Evolutionary conservation across 768 basidiomycete genomes (phyloP).

Genomic region (Podaxis pistillaris): DNA sequence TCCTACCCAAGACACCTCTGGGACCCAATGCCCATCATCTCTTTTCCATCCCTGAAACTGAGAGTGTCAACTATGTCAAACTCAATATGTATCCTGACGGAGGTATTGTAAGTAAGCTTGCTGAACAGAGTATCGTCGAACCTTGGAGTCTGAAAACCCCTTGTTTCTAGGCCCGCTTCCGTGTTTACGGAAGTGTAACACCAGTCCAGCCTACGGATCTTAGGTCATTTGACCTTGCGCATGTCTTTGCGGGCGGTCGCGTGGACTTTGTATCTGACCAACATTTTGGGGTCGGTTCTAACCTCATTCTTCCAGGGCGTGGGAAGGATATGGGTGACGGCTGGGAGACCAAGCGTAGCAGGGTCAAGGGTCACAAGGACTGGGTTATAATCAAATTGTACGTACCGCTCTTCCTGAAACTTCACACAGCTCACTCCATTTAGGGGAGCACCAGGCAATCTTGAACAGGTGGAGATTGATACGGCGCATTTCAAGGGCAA

Average conservation of each 20-base stretch:
- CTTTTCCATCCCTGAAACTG: conserved; percentile 64
- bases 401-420: conserved; percentile 26
- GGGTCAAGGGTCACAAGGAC: conserved; percentile 78
- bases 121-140: conserved; percentile 5
- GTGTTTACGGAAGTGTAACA: conserved; percentile 81
- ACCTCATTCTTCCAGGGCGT: conserved; percentile 88
- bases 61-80: conserved; percentile 74
- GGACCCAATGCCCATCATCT: conserved; percentile 88
- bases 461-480: conserved; percentile 86
- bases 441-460: conserved; percentile 71
- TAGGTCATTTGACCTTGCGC: conserved; percentile 76
- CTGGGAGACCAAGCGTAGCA: conserved; percentile 95
- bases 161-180: conserved; percentile 74
- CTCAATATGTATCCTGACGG: conserved; percentile 97
- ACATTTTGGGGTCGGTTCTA: conserved; percentile 91
- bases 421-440: conserved; percentile 8
- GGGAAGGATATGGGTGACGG: conserved; percentile 97
- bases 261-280: conserved; percentile 89
- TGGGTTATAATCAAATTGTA: conserved; percentile 91
- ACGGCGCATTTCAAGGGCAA: conserved; percentile 96
- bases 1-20: conserved; percentile 73
- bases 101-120: conserved; percentile 70
- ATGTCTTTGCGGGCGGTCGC: conserved; percentile 85
- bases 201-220: conserved; percentile 56
- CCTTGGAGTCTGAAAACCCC: conserved; percentile 15